Percentiles rank a stretch among this genome's conserved stretches.
Evolutionary conservation across 2,329 filamentous ascomycete genomes (phyloP).

Genomic region (Ophiostoma sp.): DNA sequence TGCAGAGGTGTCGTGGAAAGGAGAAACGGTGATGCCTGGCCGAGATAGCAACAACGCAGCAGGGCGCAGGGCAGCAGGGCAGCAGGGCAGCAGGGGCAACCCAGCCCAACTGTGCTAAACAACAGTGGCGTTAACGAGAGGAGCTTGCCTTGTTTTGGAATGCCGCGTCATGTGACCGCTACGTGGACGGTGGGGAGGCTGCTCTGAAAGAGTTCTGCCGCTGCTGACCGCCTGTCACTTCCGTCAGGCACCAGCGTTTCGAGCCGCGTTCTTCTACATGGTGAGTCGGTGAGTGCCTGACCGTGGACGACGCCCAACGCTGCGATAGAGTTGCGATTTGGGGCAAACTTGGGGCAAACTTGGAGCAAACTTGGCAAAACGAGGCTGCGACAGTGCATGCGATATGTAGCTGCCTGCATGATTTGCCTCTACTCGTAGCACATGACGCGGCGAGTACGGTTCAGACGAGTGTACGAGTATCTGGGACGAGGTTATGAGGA

Average conservation of each 20-base stretch:
- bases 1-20: slow-evolving; percentile 9
- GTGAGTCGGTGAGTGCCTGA: slow-evolving; percentile 6
- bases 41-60: slow-evolving; percentile 15
- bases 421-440: neutral
- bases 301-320: neutral
- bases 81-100: slow-evolving; percentile 6
- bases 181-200: neutral
- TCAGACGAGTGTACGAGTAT: neutral
- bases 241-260: neutral
- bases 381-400: neutral
- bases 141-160: slow-evolving; percentile 17
- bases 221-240: slow-evolving; percentile 11
- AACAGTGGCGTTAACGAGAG: neutral
- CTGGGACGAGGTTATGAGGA: neutral
- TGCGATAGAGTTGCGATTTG: neutral
- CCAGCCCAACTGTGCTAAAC: slow-evolving; percentile 10
- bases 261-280: neutral
- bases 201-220: slow-evolving; percentile 12
- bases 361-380: neutral
- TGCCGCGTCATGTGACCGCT: slow-evolving; percentile 25
- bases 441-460: neutral
- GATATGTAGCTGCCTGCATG: neutral
- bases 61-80: no score
- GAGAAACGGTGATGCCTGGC: slow-evolving; percentile 22
- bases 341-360: neutral